These are phyloP conservation scores for Friedmanniomyces simplex DNA, from an alignment of 495 filamentous ascomycete species.

Conservation along the genomic window DNA sequence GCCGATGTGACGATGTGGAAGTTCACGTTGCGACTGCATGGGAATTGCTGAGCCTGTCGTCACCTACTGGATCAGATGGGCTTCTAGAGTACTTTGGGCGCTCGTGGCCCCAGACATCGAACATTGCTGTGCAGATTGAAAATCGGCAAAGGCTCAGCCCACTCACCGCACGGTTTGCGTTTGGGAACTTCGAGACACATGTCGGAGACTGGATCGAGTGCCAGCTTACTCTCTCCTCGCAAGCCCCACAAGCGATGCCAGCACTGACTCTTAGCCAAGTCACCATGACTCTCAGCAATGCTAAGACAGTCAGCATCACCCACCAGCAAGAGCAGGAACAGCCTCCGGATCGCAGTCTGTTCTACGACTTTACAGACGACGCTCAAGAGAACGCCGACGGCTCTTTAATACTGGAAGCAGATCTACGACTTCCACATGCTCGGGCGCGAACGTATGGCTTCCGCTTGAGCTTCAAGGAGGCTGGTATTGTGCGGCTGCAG, in stretches of 20 bases:
- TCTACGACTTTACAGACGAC: background rate
- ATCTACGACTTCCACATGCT: constrained; percentile 59
- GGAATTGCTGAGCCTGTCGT: background rate
- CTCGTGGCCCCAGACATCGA: background rate
- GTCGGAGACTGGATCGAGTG: constrained; percentile 65
- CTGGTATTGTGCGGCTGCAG: constrained; percentile 51
- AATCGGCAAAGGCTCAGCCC: constrained; percentile 4
- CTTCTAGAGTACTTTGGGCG: background rate
- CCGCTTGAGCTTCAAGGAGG: constrained; percentile 63
- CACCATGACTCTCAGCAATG: constrained; percentile 27
- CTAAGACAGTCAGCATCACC: constrained; percentile 21
- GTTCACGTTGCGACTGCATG: background rate
- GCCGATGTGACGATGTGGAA: constrained; percentile 14
- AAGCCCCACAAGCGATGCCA: constrained; percentile 48
- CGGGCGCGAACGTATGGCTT: constrained; percentile 63
- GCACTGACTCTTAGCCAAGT: constrained; percentile 57
- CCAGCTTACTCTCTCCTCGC: constrained; percentile 66
- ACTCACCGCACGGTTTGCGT: constrained; percentile 64
- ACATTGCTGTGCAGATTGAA: background rate
- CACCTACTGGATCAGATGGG: background rate
- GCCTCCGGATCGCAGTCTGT: background rate
- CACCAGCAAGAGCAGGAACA: constrained; percentile 1
- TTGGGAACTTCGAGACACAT: constrained; percentile 63
- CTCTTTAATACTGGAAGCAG: constrained; percentile 35
- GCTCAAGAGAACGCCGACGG: background rate